Evolutionary conservation across 139 green algal genomes (phyloP), one percentile per base, ranked within the genome.

Genomic region (Chlorella sp.): DNA sequence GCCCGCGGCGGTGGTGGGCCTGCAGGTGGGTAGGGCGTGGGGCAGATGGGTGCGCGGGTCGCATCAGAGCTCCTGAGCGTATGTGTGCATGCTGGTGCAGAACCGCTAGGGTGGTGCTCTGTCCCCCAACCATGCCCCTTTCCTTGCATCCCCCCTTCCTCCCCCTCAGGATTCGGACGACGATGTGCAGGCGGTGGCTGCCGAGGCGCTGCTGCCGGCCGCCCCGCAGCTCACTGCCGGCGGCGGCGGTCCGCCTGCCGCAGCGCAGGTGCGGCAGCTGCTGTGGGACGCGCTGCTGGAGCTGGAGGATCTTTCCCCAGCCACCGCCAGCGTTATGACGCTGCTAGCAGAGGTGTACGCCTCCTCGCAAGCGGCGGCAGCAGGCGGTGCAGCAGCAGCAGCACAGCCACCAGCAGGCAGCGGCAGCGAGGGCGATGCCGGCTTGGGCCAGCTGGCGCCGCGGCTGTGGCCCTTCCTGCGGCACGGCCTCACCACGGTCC

Each of bases 141-240:
- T 34, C 65, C 56, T n/a, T 24, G 22, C 56, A 65, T 20, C 56
- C 56, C 3, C 56, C 56, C 56, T 20, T 20, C 56, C 13, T 24
- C 9, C 56, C 26, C 22, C 56, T n/a, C 20, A 91, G 62, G 96
- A 98, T 87, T 65, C 38, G 3, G 94, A 98, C 64, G 96, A 98
- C 85, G 96, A 98, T 85, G 96, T 99, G 77, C 89, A 94, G n/a
- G 94, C 95, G 22, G 95, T 96, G 58, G 95, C 96, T 14, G 96
- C 97, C 19, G 95, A 98, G 40, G 95, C 95, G 32, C 89, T 98
- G 58, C 87, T 96, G 79, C 95, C 97, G 0, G 86, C 95, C 46
- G 94, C 94, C 19, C 56, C 54, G 3, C 46, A 77, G 44, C 88
- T 99, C 72, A 83, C 51, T 60, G 51, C 79, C 1, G 36, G n/a